phyloP scores from a whole-genome alignment of 1,284 basidiomycete genomes.

The Ceratobasidium papillatum region DNA sequence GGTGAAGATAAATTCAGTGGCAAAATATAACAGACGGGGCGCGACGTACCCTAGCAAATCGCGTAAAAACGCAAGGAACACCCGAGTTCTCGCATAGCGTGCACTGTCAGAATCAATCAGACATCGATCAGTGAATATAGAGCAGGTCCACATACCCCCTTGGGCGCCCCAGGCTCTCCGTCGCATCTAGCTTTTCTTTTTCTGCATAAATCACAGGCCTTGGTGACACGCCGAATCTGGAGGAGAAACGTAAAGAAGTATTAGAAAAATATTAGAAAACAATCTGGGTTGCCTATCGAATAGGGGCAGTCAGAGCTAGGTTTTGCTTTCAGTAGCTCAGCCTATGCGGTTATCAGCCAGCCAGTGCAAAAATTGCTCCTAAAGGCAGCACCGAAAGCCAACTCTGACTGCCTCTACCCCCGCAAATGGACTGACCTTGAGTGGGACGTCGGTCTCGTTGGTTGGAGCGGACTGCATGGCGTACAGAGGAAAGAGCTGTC shows the following conservation, averaged over 20 bases:
- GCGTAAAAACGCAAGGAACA: slow-evolving; percentile 24
- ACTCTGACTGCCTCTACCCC: too few relatives aligned
- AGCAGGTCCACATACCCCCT: background rate
- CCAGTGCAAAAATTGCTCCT: too few relatives aligned
- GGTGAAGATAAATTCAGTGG: background rate
- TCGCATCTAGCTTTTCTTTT: slow-evolving; percentile 30
- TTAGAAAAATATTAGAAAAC: too few relatives aligned
- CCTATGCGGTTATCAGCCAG: too few relatives aligned
- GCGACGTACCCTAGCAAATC: slow-evolving; percentile 21
- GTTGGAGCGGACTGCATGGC: background rate
- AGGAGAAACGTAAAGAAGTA: too few relatives aligned
- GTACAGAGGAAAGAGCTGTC: background rate
- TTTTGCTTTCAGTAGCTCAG: too few relatives aligned
- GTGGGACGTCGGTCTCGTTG: slow-evolving; percentile 11
- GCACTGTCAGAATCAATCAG: slow-evolving; percentile 2
- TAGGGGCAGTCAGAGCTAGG: too few relatives aligned
- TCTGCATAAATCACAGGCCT: slow-evolving; percentile 21
- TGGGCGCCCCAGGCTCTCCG: slow-evolving; percentile 10
- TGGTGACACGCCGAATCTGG: slow-evolving; percentile 28
- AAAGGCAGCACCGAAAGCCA: too few relatives aligned
- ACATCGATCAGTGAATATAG: background rate
- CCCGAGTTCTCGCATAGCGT: slow-evolving; percentile 27
- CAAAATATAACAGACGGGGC: background rate
- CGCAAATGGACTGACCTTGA: too few relatives aligned
- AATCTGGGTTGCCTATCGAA: too few relatives aligned